Conservation (phyloP, 2,329 filamentous ascomycete species). For the Aspergillus aculeatus region DNA sequence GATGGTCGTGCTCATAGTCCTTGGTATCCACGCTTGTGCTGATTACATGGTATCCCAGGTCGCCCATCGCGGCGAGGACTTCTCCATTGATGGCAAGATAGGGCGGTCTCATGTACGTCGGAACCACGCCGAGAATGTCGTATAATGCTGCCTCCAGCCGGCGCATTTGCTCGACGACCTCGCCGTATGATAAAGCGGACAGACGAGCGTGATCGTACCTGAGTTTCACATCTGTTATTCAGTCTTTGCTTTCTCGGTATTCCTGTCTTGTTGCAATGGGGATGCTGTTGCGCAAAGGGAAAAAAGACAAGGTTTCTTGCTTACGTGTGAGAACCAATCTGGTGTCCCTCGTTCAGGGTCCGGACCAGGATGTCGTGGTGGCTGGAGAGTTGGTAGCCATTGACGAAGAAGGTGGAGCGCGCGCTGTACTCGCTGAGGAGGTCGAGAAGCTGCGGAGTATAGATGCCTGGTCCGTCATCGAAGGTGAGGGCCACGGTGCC, state of each 20-base stretch:
- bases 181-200: constrained; percentile 29
- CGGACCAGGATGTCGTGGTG: constrained; percentile 31
- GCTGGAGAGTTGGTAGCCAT: constrained; percentile 34
- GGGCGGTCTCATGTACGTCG: constrained; percentile 51
- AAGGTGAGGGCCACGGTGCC: constrained; percentile 64
- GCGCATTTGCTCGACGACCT: constrained; percentile 42
- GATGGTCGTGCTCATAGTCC: constrained; percentile 41
- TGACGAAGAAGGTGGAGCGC: constrained; percentile 66
- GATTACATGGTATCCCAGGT: constrained; percentile 49
- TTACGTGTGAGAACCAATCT: constrained; percentile 49
- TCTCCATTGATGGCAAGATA: constrained; percentile 38
- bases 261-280: no score
- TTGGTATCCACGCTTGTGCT: constrained; percentile 44
- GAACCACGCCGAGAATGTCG: constrained; percentile 44
- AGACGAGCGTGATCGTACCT: constrained; percentile 45
- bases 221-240: not conserved
- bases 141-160: constrained; percentile 41
- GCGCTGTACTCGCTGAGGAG: constrained; percentile 56
- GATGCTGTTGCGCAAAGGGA: no score
- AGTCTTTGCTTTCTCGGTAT: no score
- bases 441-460: constrained; percentile 59
- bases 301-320: not conserved
- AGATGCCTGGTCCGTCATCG: constrained; percentile 63
- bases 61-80: constrained; percentile 37
- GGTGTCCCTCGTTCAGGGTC: constrained; percentile 42